phyloP scores from a whole-genome alignment of 495 filamentous ascomycete species.

The Daldinia grandis region DNA sequence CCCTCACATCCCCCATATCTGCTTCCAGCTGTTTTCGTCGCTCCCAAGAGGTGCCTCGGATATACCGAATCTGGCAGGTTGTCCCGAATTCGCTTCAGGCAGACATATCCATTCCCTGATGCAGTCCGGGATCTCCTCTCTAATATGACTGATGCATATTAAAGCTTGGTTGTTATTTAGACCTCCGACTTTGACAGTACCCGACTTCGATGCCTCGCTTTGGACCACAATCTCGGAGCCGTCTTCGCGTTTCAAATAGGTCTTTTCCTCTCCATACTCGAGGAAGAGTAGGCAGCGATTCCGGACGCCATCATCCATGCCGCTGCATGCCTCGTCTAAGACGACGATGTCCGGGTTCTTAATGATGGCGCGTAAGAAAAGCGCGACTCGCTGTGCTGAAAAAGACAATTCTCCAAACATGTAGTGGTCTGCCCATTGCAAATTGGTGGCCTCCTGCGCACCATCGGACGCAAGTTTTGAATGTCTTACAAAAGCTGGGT shows the following conservation, averaged over 20 bases:
- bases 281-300: constrained; percentile 87
- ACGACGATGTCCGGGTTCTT: constrained; percentile 87
- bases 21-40: constrained; percentile 62
- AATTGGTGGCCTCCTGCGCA: constrained; percentile 13
- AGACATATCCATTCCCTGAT: constrained; percentile 83
- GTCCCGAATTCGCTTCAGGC: constrained; percentile 67
- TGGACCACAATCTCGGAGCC: constrained; percentile 48
- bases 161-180: constrained; percentile 76
- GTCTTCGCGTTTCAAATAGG: constrained; percentile 37
- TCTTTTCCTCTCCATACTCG: constrained; percentile 63
- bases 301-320: constrained; percentile 82
- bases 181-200: constrained; percentile 57
- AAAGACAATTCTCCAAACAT: constrained; percentile 78
- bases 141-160: constrained; percentile 87
- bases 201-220: constrained; percentile 50
- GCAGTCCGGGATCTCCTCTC: constrained; percentile 84
- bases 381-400: constrained; percentile 79
- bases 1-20: constrained; percentile 65
- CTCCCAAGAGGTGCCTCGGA: constrained; percentile 64
- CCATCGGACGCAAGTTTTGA: neutral
- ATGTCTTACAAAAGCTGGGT: constrained; percentile 52
- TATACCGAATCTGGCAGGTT: constrained; percentile 64
- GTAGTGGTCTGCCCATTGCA: constrained; percentile 74
- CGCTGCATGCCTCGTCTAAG: constrained; percentile 91
- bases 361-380: constrained; percentile 86